Percentiles rank a stretch among this genome's conserved stretches.
phyloP scores from a whole-genome alignment of 2,329 filamentous ascomycete genomes.

The Botryotinia narcissicola region DNA sequence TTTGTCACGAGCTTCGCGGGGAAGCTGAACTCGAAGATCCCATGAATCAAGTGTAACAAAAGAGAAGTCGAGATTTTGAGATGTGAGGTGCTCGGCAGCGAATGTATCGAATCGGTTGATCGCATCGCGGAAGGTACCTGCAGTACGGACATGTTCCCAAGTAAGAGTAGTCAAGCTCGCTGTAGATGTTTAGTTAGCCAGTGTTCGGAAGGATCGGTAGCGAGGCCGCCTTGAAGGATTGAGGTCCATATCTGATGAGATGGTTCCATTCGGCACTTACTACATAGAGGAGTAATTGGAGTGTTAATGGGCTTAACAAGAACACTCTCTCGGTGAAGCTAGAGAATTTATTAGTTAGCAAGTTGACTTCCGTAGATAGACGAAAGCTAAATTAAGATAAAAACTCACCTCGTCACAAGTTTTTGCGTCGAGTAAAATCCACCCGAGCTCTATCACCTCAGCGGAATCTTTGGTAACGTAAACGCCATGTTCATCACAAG shows the following conservation, averaged over 20 bases:
- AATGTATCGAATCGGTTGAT: constrained; percentile 94
- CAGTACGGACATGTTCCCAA: constrained; percentile 98
- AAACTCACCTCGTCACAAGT: constrained; percentile 81
- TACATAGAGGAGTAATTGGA: constrained; percentile 96
- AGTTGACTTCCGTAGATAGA: constrained; percentile 9
- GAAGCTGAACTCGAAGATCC: constrained; percentile 96
- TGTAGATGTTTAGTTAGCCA: constrained; percentile 43
- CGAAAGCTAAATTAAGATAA: constrained; percentile 14
- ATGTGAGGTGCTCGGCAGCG: constrained; percentile 84
- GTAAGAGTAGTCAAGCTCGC: constrained; percentile 96
- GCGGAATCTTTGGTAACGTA: constrained; percentile 99
- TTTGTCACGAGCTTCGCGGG: constrained; percentile 96
- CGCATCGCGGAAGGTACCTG: constrained; percentile 94
- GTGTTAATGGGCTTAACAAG: constrained; percentile 99
- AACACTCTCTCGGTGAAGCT: constrained; percentile 94
- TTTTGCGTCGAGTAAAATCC: constrained; percentile 93
- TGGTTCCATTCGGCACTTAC: constrained; percentile 59
- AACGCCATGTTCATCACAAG: constrained; percentile 97
- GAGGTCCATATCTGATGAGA: constrained; percentile 3
- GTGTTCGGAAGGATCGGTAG: constrained; percentile 12
- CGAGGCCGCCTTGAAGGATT: not conserved
- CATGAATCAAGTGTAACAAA: constrained; percentile 98
- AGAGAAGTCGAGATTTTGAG: constrained; percentile 92
- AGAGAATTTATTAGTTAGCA: constrained; percentile 31
- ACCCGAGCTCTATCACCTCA: constrained; percentile 98